Conservation (phyloP, 805 yeast genomes). For the Hemisphaericaspora nanyangensis region DNA sequence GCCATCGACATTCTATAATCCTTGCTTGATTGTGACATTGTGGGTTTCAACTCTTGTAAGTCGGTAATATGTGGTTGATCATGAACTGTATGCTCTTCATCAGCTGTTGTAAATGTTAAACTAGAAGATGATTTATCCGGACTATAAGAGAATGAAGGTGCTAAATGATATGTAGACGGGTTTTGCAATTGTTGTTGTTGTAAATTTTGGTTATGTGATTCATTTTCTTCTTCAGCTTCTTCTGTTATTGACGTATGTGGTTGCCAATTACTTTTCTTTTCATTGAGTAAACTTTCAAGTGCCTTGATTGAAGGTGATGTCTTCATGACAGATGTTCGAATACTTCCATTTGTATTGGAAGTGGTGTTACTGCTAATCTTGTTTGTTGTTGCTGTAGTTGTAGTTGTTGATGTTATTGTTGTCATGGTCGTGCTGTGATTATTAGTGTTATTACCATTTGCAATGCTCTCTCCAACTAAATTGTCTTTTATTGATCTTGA, state of each 20-base stretch:
- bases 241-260: conserved; percentile 11
- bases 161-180: background rate
- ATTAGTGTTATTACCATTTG: too few species aligned
- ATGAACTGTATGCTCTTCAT: conserved; percentile 6
- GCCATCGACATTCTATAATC: conserved; percentile 13
- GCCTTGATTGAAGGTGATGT: conserved; percentile 41
- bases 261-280: conserved; percentile 9
- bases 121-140: conserved; percentile 10
- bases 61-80: too few species aligned
- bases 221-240: conserved; percentile 19
- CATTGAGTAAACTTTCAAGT: conserved; percentile 30
- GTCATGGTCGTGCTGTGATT: too few species aligned
- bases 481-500: conserved; percentile 20
- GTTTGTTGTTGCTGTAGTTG: background rate
- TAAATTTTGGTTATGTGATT: background rate
- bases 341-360: background rate
- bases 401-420: too few species aligned
- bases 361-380: conserved; percentile 1
- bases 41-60: too few species aligned
- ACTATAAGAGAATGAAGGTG: background rate
- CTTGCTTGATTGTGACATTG: conserved; percentile 1
- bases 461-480: conserved; percentile 3
- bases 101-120: conserved; percentile 28
- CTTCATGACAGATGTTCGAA: conserved; percentile 28
- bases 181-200: background rate